Evolutionary conservation across 176 grass and related monocot species (phyloP).

Genomic region (Areca catechu): DNA sequence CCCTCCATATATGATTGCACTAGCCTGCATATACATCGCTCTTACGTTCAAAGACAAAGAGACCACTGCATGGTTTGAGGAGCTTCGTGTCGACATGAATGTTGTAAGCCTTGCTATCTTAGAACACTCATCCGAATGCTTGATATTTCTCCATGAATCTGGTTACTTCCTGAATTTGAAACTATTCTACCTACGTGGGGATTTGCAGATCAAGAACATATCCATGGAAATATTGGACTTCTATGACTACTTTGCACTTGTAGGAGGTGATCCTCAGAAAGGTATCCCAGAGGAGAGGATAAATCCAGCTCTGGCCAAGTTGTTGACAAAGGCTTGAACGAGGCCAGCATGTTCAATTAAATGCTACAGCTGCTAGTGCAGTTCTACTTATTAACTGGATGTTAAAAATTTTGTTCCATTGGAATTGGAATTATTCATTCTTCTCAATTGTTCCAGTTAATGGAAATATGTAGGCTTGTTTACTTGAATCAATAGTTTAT

Average conservation of each 20-base stretch:
- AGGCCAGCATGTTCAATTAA: neutral
- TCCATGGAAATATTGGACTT: slow-evolving; percentile 93
- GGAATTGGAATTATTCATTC: no score
- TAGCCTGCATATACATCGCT: slow-evolving; percentile 93
- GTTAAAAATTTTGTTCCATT: no score
- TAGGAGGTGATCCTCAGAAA: slow-evolving; percentile 21
- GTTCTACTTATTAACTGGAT: no score
- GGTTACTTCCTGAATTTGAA: slow-evolving; percentile 1
- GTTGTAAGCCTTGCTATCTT: slow-evolving; percentile 29
- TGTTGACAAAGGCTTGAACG: slow-evolving; percentile 6
- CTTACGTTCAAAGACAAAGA: slow-evolving; percentile 78
- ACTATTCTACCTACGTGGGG: neutral
- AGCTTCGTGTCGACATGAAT: slow-evolving; percentile 92
- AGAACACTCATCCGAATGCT: neutral
- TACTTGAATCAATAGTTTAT: no score
- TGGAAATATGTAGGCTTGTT: no score
- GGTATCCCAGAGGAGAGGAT: slow-evolving; percentile 70
- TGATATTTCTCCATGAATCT: neutral
- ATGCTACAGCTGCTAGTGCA: no score
- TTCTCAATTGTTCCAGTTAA: no score
- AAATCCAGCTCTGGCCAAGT: slow-evolving; percentile 66
- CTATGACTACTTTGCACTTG: slow-evolving; percentile 70
- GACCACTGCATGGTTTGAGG: slow-evolving; percentile 77
- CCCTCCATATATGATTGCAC: slow-evolving; percentile 92
- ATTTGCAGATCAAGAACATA: slow-evolving; percentile 68